These are phyloP conservation scores for Backusella luteola DNA, from an alignment of 192 early-diverging fungal species.

Conservation along the genomic window DNA sequence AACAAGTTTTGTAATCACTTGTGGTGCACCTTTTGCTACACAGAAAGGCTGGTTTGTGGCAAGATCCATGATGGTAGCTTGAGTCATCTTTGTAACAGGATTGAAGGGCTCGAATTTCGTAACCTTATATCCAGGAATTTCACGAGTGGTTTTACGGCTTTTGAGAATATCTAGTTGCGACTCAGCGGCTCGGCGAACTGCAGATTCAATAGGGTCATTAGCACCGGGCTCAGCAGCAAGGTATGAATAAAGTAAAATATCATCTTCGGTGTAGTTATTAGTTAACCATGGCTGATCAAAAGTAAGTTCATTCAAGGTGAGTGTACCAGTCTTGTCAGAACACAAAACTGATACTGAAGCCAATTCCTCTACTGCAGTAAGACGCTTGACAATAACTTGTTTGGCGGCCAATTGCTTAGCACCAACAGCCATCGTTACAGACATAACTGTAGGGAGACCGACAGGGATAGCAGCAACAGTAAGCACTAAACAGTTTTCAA, in stretches of 20 bases:
- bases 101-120: conserved; percentile 93
- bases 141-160: conserved; percentile 42
- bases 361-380: conserved; percentile 93
- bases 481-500: conserved; percentile 78
- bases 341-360: conserved; percentile 88
- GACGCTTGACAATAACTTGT: conserved; percentile 93
- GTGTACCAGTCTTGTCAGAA: conserved; percentile 89
- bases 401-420: conserved; percentile 88
- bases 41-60: conserved; percentile 76
- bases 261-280: conserved; percentile 64
- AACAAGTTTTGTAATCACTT: conserved; percentile 74
- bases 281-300: conserved; percentile 87
- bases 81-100: conserved; percentile 90
- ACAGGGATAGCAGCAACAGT: conserved; percentile 93
- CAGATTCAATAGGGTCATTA: conserved; percentile 88
- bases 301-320: conserved; percentile 92
- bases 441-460: conserved; percentile 94
- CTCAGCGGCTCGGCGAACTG: conserved; percentile 83
- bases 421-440: conserved; percentile 97
- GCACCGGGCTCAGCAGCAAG: conserved; percentile 87
- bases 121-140: conserved; percentile 91
- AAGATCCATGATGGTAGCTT: conserved; percentile 81
- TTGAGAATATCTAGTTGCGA: conserved; percentile 67
- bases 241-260: conserved; percentile 81
- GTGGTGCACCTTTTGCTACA: conserved; percentile 85